Evolutionary conservation across 345 rosid species (phyloP).

Genomic region (Eutrema heterophyllum): DNA sequence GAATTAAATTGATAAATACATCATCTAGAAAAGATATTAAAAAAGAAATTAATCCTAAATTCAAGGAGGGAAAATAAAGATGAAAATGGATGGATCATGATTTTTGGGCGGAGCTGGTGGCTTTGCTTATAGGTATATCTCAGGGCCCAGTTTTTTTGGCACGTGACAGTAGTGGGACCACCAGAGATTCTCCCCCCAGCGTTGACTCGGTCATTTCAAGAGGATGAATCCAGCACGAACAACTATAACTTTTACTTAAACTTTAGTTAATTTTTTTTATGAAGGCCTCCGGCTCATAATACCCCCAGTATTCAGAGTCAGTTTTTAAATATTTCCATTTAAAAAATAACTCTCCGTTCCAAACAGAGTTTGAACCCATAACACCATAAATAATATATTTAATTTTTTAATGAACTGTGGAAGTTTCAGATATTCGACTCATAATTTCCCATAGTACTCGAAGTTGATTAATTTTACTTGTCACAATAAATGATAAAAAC

Average conservation of each 20-base stretch:
- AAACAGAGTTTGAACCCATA: too few species aligned
- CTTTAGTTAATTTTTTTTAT: neutral
- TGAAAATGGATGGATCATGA: constrained; percentile 25
- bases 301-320: too few species aligned
- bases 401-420: too few species aligned
- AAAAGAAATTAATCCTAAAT: neutral
- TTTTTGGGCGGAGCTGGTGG: constrained; percentile 29
- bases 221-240: constrained; percentile 13
- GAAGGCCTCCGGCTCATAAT: too few species aligned
- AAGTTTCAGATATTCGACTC: too few species aligned
- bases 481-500: too few species aligned
- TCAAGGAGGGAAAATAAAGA: neutral
- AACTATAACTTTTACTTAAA: neutral
- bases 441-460: too few species aligned
- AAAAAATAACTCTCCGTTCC: too few species aligned
- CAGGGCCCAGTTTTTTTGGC: constrained; percentile 24
- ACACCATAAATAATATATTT: too few species aligned
- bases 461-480: neutral
- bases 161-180: constrained; percentile 23
- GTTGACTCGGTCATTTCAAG: constrained; percentile 31
- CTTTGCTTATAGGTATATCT: constrained; percentile 18
- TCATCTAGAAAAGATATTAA: neutral
- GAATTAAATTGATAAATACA: neutral
- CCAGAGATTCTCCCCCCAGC: constrained; percentile 10
- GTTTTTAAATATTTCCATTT: too few species aligned